A percentile compares a stretch with the other conserved stretches of the same genome.
Conservation (phyloP, 495 filamentous ascomycete species). For the Podospora didyma region DNA sequence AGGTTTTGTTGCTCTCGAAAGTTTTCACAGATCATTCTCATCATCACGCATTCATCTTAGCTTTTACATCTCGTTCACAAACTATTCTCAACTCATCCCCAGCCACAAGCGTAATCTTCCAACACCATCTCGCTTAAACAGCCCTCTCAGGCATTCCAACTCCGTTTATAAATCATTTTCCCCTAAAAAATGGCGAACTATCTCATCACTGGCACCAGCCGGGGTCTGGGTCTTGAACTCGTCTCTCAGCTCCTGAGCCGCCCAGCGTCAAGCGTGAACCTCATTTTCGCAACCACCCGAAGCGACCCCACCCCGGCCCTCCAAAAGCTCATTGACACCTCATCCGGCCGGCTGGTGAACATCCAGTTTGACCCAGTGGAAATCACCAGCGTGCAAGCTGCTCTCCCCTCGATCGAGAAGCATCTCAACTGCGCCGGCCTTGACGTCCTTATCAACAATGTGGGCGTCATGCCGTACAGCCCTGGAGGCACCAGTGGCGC, state of each 20-base stretch:
- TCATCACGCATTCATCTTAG: too few species aligned
- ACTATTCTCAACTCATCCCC: too few species aligned
- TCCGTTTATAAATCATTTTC: too few species aligned
- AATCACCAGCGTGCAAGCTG: conserved; percentile 28
- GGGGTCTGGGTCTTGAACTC: conserved; percentile 40
- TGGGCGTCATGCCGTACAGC: conserved; percentile 23
- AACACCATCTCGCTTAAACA: too few species aligned
- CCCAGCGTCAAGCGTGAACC: conserved; percentile 13
- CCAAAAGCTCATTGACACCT: conserved; percentile 21
- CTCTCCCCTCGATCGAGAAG: conserved; percentile 19
- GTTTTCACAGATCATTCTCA: too few species aligned
- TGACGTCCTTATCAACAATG: conserved; percentile 23
- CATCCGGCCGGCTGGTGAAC: conserved; percentile 23
- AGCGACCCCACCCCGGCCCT: conserved; percentile 26
- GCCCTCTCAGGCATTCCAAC: too few species aligned
- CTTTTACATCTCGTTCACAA: too few species aligned
- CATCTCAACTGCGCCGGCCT: conserved; percentile 28
- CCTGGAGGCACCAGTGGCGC: conserved; percentile 20
- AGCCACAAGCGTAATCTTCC: too few species aligned
- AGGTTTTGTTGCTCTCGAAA: too few species aligned
- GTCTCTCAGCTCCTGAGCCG: conserved; percentile 26
- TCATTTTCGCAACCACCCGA: background rate
- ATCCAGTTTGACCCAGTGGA: conserved; percentile 31
- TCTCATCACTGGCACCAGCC: conserved; percentile 38
- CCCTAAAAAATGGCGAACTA: background rate